Evolutionary conservation across 1,139 yeast genomes (phyloP), one percentile per base, ranked within the genome.

Genomic region (Sugiyamaella grinbergsii): DNA sequence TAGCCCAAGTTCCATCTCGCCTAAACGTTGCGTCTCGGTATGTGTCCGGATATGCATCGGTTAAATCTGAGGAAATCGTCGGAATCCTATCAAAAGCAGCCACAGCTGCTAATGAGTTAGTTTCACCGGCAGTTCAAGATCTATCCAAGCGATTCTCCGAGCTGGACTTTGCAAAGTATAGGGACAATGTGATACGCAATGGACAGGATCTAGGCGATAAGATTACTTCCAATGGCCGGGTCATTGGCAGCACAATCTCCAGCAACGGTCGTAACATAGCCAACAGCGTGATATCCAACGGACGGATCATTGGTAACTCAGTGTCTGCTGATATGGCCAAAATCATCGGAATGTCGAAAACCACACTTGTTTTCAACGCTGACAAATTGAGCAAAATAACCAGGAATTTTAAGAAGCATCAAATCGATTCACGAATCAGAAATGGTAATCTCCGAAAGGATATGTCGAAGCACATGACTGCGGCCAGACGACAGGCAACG

Each of bases 141-240:
- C 16, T n/a, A 5, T 29, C 33, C 6, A 16, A 29, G 6, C 15
- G 13, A n/a, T 6, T 29, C 13, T 29, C 33, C 16, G 13, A 13
- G 13, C 13, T 29, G 37, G 22, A 33, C 4, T 33, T 33, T 8
- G 10, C 37, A 16, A 18, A 18, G 4, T 33, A 33, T n/a, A 33
- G 18, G 11, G 15, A 20, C 2, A 33, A 15, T 11, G 10, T 33
- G 15, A 3, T 33, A 7, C 4, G 4, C 10, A 16, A 6, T 33
- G 37, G 22, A 4, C 37, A 16, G 7, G n/a, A 15, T 33, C 28
- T 36, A 11, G 40, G 16, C 4, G 28, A 36, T 23, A 5, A 5
- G 3, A 36, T 36, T 11, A 8, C 15, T 23, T 22, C 40, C 20
- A 36, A 36, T 36, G 40, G 40, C 4, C 40, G 18, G 20, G 22